Percentiles rank a stretch among this genome's conserved stretches.
Evolutionary conservation across 1,284 basidiomycete species (phyloP).

Genomic region (Cryptococcus sp.): DNA sequence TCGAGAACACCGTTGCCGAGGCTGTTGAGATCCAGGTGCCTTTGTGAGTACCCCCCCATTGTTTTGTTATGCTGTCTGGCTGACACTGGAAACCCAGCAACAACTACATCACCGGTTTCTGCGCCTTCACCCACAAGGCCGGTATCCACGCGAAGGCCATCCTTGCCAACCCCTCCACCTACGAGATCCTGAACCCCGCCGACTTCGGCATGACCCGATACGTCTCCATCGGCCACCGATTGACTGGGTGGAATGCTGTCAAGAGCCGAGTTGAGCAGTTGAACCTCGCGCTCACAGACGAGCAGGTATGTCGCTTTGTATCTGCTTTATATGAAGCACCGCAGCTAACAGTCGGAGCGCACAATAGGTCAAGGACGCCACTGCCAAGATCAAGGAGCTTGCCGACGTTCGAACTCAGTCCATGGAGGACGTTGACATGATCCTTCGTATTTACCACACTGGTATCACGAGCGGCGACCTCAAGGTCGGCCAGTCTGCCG

Average conservation of each 20-base stretch:
- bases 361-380: conserved; percentile 82
- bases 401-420: conserved; percentile 97
- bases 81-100: conserved; percentile 30
- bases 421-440: conserved; percentile 98
- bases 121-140: conserved; percentile 99
- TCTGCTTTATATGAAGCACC: neutral
- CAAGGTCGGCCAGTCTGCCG: conserved; percentile 80
- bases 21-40: conserved; percentile 97
- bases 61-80: neutral
- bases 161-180: conserved; percentile 98
- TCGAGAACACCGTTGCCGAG: conserved; percentile 98
- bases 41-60: conserved; percentile 54
- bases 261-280: conserved; percentile 99
- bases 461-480: conserved; percentile 83
- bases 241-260: conserved; percentile 98
- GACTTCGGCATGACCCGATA: conserved; percentile 98
- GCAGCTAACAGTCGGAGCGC: neutral
- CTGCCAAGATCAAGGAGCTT: conserved; percentile 98
- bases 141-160: conserved; percentile 99
- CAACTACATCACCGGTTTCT: conserved; percentile 77
- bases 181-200: conserved; percentile 78
- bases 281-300: conserved; percentile 60
- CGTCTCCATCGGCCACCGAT: conserved; percentile 94
- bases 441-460: conserved; percentile 91
- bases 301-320: conserved; percentile 41